Percentiles rank a stretch among this genome's conserved stretches.
Conservation (phyloP, 176 grass and related monocot species). For the Coix lacrymajobi region DNA sequence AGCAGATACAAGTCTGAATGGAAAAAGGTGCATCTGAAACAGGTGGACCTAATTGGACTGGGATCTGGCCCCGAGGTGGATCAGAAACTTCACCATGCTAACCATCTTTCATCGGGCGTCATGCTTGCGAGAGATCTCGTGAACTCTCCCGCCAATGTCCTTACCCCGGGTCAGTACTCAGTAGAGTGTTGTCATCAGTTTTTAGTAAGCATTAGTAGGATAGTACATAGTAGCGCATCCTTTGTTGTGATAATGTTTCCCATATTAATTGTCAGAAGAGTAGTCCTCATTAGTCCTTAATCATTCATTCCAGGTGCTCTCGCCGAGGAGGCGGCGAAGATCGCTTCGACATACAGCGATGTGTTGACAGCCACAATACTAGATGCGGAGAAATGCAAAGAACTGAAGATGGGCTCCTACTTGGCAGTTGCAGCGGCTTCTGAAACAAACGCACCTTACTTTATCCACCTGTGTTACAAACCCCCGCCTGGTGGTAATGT, state of each 20-base stretch:
- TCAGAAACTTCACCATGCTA: conserved; percentile 61
- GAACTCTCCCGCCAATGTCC: conserved; percentile 93
- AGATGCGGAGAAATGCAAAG: conserved; percentile 62
- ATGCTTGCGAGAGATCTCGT: conserved; percentile 91
- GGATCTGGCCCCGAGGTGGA: conserved; percentile 61
- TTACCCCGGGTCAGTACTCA: conserved; percentile 72
- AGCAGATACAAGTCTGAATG: conserved; percentile 86
- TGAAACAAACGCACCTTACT: conserved; percentile 63
- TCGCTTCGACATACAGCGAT: conserved; percentile 64
- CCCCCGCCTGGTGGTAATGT: conserved; percentile 54
- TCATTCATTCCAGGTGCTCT: conserved; percentile 47
- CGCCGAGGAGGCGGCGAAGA: conserved; percentile 76
- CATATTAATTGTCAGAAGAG: neutral
- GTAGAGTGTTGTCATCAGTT: neutral
- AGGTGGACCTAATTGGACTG: conserved; percentile 77
- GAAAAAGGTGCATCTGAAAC: conserved; percentile 72
- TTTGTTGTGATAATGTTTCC: neutral
- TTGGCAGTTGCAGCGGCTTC: conserved; percentile 87
- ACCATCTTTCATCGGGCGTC: conserved; percentile 62
- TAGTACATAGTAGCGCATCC: neutral
- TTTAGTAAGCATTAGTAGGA: neutral
- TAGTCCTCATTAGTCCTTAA: neutral
- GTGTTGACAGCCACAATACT: conserved; percentile 83
- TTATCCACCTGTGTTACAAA: conserved; percentile 93
- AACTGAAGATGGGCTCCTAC: conserved; percentile 92